phyloP scores from a whole-genome alignment of 1,284 basidiomycete species.

The Trichosporon asahii region DNA sequence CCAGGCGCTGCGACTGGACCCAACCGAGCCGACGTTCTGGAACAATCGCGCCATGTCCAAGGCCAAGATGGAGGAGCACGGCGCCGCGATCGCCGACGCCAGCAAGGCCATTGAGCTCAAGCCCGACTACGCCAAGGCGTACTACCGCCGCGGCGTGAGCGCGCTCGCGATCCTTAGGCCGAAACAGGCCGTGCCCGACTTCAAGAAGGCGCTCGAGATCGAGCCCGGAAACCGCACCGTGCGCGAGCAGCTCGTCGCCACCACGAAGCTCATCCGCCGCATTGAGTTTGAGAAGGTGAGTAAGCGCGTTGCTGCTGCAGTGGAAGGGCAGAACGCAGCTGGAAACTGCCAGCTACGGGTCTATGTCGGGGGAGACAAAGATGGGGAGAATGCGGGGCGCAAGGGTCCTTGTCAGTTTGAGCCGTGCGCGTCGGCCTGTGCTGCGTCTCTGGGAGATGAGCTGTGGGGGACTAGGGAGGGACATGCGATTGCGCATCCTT shows the following conservation, averaged over 20 bases:
- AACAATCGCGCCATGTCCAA: slow-evolving; percentile 54
- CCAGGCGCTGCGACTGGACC: slow-evolving; percentile 73
- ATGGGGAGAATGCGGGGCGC: not conserved
- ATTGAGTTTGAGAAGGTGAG: slow-evolving; percentile 83
- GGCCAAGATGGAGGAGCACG: slow-evolving; percentile 56
- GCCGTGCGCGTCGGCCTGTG: not conserved
- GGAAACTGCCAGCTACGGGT: not conserved
- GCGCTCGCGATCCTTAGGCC: slow-evolving; percentile 85
- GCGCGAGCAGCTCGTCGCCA: slow-evolving; percentile 74
- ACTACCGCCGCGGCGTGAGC: slow-evolving; percentile 78
- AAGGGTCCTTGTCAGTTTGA: not conserved
- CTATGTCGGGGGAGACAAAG: not conserved
- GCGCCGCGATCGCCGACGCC: slow-evolving; percentile 51
- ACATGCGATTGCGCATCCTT: not conserved
- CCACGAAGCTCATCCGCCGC: slow-evolving; percentile 73
- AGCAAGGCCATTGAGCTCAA: slow-evolving; percentile 82
- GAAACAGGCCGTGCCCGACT: slow-evolving; percentile 76
- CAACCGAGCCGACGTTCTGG: slow-evolving; percentile 53
- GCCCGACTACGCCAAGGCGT: slow-evolving; percentile 76
- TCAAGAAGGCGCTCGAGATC: slow-evolving; percentile 77
- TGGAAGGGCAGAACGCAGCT: too few relatives aligned
- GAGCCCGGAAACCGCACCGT: slow-evolving; percentile 85
- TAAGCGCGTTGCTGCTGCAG: slow-evolving; percentile 1
- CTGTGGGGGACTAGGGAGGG: too few relatives aligned
- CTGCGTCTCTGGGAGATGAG: not conserved